These are phyloP conservation scores for Fistulina hepatica DNA, from an alignment of 1,284 basidiomycete genomes.

Conservation along the genomic window DNA sequence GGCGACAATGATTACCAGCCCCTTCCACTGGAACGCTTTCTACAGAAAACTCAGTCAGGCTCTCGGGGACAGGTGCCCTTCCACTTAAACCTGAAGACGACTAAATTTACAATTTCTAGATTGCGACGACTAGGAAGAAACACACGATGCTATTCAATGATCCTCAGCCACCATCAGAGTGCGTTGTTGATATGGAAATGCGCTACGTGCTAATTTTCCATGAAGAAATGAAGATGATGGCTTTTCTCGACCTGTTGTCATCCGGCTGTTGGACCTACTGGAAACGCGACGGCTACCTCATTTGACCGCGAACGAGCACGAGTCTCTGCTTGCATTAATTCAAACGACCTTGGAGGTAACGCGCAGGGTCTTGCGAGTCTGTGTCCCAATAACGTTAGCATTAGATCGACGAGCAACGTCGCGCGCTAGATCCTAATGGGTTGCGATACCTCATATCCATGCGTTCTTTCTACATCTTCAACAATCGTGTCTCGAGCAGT, in stretches of 20 bases:
- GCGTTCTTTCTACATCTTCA: constrained; percentile 73
- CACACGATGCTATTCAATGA: constrained; percentile 38
- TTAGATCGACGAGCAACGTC: constrained; percentile 77
- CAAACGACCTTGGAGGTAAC: constrained; percentile 79
- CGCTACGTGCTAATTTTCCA: constrained; percentile 2
- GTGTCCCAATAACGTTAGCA: constrained; percentile 3
- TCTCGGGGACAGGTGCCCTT: constrained; percentile 14
- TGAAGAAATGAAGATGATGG: constrained; percentile 41
- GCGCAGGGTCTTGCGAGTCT: constrained; percentile 3
- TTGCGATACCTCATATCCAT: constrained; percentile 85
- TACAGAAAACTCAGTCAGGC: constrained; percentile 20
- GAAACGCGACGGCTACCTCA: constrained; percentile 57
- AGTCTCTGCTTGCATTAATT: constrained; percentile 69
- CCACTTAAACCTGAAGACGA: constrained; percentile 2
- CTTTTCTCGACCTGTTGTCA: constrained; percentile 54
- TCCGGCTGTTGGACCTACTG: constrained; percentile 52
- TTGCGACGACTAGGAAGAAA: constrained; percentile 23
- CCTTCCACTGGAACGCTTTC: constrained; percentile 50
- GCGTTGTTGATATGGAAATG: constrained; percentile 20
- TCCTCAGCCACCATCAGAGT: constrained; percentile 31
- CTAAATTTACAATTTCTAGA: constrained; percentile 7
- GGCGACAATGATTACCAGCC: no score
- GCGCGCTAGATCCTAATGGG: constrained; percentile 82
- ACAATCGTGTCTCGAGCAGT: constrained; percentile 42
- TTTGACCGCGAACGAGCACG: constrained; percentile 67